phyloP scores from a whole-genome alignment of 73 alveolate genomes.

The Tetrahymena elliotti region DNA sequence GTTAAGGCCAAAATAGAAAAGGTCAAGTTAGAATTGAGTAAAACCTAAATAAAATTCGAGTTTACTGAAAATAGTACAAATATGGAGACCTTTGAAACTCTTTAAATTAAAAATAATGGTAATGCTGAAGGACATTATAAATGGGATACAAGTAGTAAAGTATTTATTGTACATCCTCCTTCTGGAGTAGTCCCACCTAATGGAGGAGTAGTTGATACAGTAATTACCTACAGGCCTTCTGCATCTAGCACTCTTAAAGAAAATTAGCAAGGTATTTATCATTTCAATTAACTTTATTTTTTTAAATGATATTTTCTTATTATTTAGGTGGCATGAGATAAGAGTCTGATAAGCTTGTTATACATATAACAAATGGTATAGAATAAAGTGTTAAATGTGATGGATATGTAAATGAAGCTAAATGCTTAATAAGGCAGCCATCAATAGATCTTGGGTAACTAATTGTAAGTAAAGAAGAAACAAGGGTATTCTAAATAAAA shows the following conservation, averaged over 20 bases:
- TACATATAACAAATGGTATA: conserved; percentile 80
- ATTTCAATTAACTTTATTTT: not conserved
- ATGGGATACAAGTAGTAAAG: conserved; percentile 18
- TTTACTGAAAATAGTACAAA: conserved; percentile 16
- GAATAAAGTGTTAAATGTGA: conserved; percentile 71
- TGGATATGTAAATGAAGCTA: conserved; percentile 83
- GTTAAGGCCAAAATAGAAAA: conserved; percentile 10
- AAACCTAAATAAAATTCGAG: not conserved
- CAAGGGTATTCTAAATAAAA: conserved; percentile 59
- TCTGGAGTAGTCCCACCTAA: not conserved
- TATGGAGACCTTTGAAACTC: conserved; percentile 14
- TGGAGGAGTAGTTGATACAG: conserved; percentile 19
- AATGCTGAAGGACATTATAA: conserved; percentile 19
- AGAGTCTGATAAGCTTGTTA: conserved; percentile 75
- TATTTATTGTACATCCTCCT: not conserved
- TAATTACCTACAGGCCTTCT: conserved; percentile 21
- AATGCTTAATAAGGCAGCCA: conserved; percentile 56
- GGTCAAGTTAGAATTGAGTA: conserved; percentile 9
- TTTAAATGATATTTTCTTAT: not conserved
- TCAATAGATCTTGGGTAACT: conserved; percentile 71
- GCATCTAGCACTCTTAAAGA: not conserved
- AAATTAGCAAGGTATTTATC: not conserved
- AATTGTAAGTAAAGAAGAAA: conserved; percentile 73
- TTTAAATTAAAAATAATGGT: conserved; percentile 22
- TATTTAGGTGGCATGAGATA: conserved; percentile 13